Base-by-base conservation (phyloP, 2,329 filamentous ascomycete genomes). In the Sarocladiaceae sp. region DNA sequence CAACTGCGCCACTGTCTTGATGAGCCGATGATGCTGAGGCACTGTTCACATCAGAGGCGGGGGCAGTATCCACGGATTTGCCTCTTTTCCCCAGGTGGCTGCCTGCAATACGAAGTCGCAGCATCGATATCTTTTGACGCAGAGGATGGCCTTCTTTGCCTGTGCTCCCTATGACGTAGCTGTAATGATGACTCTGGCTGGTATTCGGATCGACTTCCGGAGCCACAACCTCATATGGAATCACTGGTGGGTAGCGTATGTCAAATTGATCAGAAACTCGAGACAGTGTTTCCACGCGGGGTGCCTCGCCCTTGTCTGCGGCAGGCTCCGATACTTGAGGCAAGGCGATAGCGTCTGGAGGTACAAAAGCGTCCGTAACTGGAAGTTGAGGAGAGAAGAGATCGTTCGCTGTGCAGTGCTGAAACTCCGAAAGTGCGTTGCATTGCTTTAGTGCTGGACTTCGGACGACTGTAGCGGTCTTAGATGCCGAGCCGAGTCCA, bases 221-320 rank as follows among this genome's bases (percentile, higher is more conserved):
- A 18, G 37, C 10, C 37, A 27, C 37, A 10, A n/a, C 6, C 13
- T 41, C 23, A n/a, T 16, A 18, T 6, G 15, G 23, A 7, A 41
- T 15, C 2, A 57, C 55, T 3, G 53, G 52, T 6, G 61, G 61
- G 45, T 60, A 62, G 11, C 55, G 45, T 43, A 66, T 59, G 33
- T 62, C 61, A 44, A 65, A 64, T 32, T 61, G 62, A 20, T 65
- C 59, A 11, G 61, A 62, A n/a, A 20, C 21, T 29, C 51, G 52
- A 6, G 50, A 47, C 2, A 54, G 56, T 27, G 19, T 43, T 44
- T 50, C 49, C 13, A 35, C 45, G 32, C 45, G 47, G 32, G 46
- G 21, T 13, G 23, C 45, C 26, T 45, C 41, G 3, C 37, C 23
- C 45, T 21, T 45, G 40, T 12, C n/a, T 7, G n/a, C 26, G 7